These are phyloP conservation scores for Pleurostoma richardsiae DNA, from an alignment of 2,329 filamentous ascomycete genomes.

Conservation along the genomic window DNA sequence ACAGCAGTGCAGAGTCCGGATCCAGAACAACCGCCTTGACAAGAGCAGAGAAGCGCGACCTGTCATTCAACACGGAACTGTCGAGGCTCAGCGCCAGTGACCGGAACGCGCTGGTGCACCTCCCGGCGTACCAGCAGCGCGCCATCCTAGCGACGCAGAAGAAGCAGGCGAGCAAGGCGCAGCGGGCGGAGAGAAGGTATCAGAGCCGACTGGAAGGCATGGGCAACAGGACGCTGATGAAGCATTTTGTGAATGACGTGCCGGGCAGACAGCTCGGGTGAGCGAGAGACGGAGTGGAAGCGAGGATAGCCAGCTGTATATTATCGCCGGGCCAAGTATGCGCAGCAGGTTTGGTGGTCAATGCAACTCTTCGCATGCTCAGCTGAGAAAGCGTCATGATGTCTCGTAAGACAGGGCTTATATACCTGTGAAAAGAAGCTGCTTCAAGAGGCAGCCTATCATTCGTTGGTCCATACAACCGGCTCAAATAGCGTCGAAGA, in stretches of 20 bases:
- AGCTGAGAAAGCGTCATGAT: no score
- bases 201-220: conserved; percentile 7
- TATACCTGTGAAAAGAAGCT: no score
- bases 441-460: no score
- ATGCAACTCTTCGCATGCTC: no score
- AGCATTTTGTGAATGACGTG: conserved; percentile 14
- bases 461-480: no score
- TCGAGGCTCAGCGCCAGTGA: conserved; percentile 16
- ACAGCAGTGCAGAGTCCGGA: no score
- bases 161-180: conserved; percentile 19
- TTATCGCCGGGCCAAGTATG: no score
- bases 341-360: no score
- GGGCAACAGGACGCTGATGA: conserved; percentile 14
- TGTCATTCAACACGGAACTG: conserved; percentile 1
- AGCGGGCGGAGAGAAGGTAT: conserved; percentile 10
- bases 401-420: no score
- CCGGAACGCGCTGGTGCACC: conserved; percentile 18
- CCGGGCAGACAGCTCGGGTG: conserved; percentile 6
- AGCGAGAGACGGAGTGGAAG: neutral
- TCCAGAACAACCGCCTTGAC: neutral
- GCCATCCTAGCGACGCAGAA: conserved; percentile 18
- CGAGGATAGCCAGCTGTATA: no score
- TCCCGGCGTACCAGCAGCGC: conserved; percentile 21
- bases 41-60: neutral
- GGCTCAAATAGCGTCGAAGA: no score